phyloP scores from a whole-genome alignment of 176 grass and related monocot genomes.

The Eragrostis nindensis region DNA sequence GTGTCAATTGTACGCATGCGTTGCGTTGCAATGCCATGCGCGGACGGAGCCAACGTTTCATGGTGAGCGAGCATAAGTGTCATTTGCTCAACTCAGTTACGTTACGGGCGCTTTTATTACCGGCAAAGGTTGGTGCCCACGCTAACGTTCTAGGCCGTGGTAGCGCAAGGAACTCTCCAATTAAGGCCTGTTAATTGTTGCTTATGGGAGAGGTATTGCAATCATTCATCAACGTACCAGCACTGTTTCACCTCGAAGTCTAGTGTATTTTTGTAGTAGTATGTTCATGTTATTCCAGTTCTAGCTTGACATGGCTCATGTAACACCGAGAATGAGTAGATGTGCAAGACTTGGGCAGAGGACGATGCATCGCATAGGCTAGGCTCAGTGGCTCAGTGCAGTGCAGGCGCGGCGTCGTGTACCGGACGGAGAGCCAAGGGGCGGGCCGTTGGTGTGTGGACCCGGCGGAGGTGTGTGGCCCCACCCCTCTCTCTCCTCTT shows the following conservation, averaged over 20 bases:
- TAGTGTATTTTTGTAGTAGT: no score
- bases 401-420: constrained; percentile 27
- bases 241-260: not conserved
- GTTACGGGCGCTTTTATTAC: constrained; percentile 10
- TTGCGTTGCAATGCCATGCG: not conserved
- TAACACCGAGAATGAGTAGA: not conserved
- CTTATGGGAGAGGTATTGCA: not conserved
- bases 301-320: no score
- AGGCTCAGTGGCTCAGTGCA: not conserved
- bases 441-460: constrained; percentile 39
- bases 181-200: constrained; percentile 16
- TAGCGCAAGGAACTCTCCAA: not conserved
- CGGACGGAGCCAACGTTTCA: no score
- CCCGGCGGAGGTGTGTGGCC: not conserved
- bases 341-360: not conserved
- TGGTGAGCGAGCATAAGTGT: no score
- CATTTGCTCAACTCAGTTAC: not conserved
- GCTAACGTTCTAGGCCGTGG: not conserved
- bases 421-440: constrained; percentile 39
- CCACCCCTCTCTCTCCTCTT: not conserved
- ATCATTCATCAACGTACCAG: not conserved
- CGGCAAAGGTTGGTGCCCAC: not conserved
- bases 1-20: not conserved
- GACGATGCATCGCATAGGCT: not conserved
- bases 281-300: no score